These are phyloP conservation scores for Peniophora sp. DNA, from an alignment of 1,284 basidiomycete genomes.

Conservation along the genomic window DNA sequence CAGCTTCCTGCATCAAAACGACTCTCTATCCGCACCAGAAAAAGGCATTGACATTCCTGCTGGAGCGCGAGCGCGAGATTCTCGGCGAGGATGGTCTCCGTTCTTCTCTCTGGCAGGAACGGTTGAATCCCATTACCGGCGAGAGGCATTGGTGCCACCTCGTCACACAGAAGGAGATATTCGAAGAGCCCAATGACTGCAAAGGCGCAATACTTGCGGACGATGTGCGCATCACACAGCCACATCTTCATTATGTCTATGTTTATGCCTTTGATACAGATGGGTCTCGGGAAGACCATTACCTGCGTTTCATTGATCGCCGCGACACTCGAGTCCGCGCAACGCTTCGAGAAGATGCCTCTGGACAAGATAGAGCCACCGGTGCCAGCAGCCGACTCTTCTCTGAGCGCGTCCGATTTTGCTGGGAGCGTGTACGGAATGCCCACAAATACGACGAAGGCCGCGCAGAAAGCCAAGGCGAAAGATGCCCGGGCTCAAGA, in stretches of 20 bases:
- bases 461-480: conserved; percentile 48
- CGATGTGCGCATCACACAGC: conserved; percentile 59
- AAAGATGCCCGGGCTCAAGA: conserved; percentile 59
- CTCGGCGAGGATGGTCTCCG: conserved; percentile 43
- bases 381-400: conserved; percentile 29
- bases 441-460: conserved; percentile 33
- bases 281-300: conserved; percentile 98
- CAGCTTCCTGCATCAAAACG: conserved; percentile 83
- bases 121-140: conserved; percentile 42
- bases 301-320: conserved; percentile 90
- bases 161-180: conserved; percentile 75
- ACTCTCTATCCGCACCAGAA: conserved; percentile 95
- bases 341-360: conserved; percentile 55
- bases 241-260: conserved; percentile 8
- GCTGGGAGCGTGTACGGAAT: conserved; percentile 77
- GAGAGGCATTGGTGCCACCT: conserved; percentile 69
- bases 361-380: conserved; percentile 30
- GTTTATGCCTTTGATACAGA: conserved; percentile 37
- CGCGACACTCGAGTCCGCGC: conserved; percentile 70
- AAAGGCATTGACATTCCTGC: conserved; percentile 92
- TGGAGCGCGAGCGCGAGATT: conserved; percentile 85
- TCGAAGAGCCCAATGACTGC: conserved; percentile 63
- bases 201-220: conserved; percentile 92
- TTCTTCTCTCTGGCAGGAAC: conserved; percentile 73
- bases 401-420: conserved; percentile 58